Evolutionary conservation across 129 eudicot species (phyloP), one percentile per base, ranked within the genome.

Genomic region (Lactuca saligna): DNA sequence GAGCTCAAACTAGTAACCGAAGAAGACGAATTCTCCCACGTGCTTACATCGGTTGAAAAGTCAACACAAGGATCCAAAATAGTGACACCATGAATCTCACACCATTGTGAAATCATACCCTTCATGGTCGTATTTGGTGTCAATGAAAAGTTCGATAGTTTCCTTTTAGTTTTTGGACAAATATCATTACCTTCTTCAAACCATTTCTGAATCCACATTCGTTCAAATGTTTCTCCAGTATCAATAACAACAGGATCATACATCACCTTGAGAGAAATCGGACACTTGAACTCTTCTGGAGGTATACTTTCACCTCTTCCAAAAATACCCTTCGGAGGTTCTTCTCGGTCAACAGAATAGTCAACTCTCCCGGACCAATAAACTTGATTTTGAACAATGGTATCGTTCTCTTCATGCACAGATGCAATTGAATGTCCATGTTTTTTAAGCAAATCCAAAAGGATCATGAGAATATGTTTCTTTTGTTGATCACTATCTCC

Each of bases 141-240:
- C 65, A 81, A 11, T 5, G 88, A 79, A 53, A 80, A 39, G 73
- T 84, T 58, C 4, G 62, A 53, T 65, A 92, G 65, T 42, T 68
- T 85, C 71, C 13, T 54, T 54, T 76, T 59, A 41, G 96, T 89
- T 71, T 72, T 89, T 8, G 98, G 98, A 71, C 98, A 92, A 35
- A 84, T 76, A 54, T 69, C 65, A 13, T 92, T 83, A 48, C 95
- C 98, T 75, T 92, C 95, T 65, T 75, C 91, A 63, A 92, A 89
- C 98, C 98, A 92, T 73, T 77, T 89, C 42, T 86, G 89, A 61
- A 92, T 88, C 85, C 81, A 89, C 78, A 76, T 69, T 82, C 98
- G 77, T 73, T 92, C 98, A 81, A 76, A 92, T 3, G 96, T 86
- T 68, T 73, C 78, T 7, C 96, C 98, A 8, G 98, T 86, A 59